Base-by-base conservation (phyloP, 2,329 filamentous ascomycete genomes). In the Endocalyx cinctus region DNA sequence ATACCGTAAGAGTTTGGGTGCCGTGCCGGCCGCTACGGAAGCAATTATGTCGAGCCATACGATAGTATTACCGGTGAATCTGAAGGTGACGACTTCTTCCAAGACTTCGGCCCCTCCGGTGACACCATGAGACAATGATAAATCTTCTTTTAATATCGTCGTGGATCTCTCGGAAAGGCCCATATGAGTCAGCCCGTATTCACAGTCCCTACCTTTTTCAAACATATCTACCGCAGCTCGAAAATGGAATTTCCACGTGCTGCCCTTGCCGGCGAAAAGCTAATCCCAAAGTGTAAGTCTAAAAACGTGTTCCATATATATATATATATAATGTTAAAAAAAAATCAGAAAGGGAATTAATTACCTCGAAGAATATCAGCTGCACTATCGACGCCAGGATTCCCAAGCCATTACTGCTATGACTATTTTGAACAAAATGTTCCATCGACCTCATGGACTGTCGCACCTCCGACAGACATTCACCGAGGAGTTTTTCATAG, bases 21-120 rank as follows among this genome's bases (percentile, higher is more conserved):
- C 3, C 5, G 12, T 17, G 17, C 31, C 35, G 10, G 34, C 17
- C 5, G 25, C 30, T 8, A 37, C n/a, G n/a, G 34, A 29, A 15
- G 29, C n/a, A n/a, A 37, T 14, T 17, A 33, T 10, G 20, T 32
- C 28, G 12, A 31, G 33, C 29, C 16, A 13, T 25, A 12, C 10
- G n/a, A 25, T n/a, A 13, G 19, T 12, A 22, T 12, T 2, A 5
- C 16, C 16, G n/a, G n/a, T 23, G 20, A 23, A 23, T n/a, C 20
- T 23, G 20, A 23, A 23, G n/a, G 20, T n/a, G 8, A 23, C 8
- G 20, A 23, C 20, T 23, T 23, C 20, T 23, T 23, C 8, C 20
- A 8, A 8, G 8, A 23, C 20, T 23, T 23, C 20, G 20, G 20
- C 20, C n/a, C 20, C 8, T n/a, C n/a, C n/a, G n/a, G n/a, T n/a